Evolutionary conservation across 2,329 filamentous ascomycete genomes (phyloP).

Genomic region (Aaosphaeria arxii): DNA sequence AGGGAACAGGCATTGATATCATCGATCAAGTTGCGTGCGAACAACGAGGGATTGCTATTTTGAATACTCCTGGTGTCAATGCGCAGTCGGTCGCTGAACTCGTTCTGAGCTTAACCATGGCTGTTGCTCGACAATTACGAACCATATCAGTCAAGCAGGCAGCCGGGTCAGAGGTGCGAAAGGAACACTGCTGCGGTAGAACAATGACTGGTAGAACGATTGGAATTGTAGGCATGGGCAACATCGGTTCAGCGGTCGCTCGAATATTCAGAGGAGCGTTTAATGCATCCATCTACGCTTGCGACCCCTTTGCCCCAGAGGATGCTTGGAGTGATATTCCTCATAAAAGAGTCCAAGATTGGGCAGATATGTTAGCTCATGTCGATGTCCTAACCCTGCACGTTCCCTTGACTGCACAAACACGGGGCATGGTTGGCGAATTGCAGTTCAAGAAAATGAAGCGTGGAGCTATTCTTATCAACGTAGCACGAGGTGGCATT

Average conservation of each 20-base stretch:
- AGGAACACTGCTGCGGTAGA: background rate
- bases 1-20: conserved; percentile 1
- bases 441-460: background rate
- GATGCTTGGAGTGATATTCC: background rate
- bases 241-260: background rate
- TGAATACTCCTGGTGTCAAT: background rate
- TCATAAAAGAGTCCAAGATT: background rate
- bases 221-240: background rate
- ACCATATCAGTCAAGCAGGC: background rate
- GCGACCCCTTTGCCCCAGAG: background rate
- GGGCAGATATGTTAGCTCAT: conserved; percentile 1
- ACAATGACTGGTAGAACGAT: background rate
- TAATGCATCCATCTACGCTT: background rate
- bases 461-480: conserved; percentile 36
- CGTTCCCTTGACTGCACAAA: background rate
- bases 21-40: conserved; percentile 1
- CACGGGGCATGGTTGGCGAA: background rate
- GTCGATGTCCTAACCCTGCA: background rate
- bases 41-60: background rate
- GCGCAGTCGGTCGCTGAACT: background rate
- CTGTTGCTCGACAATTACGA: background rate
- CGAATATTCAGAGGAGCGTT: background rate
- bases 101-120: background rate
- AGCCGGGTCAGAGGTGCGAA: background rate
- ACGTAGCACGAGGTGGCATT: conserved; percentile 46